phyloP scores from a whole-genome alignment of 768 basidiomycete species.

The Boletus rubescentipes region DNA sequence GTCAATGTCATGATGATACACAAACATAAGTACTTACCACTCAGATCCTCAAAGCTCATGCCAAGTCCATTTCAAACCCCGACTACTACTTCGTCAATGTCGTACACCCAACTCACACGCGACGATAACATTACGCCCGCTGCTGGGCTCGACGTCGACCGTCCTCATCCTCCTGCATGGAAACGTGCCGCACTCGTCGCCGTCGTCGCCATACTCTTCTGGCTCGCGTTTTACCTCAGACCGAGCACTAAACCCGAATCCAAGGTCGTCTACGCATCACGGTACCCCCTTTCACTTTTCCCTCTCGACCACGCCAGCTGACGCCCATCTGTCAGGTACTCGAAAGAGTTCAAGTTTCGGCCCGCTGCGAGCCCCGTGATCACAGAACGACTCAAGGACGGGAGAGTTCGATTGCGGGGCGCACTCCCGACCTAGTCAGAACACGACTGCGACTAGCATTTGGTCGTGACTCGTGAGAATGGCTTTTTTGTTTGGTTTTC shows the following conservation, averaged over 20 bases:
- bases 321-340: constrained; percentile 55
- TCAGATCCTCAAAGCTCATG: constrained; percentile 7
- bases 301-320: background rate
- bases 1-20: background rate
- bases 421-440: constrained; percentile 48
- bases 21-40: background rate
- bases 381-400: constrained; percentile 73
- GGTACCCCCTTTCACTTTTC: constrained; percentile 41
- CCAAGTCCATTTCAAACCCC: constrained; percentile 23
- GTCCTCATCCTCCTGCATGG: constrained; percentile 20
- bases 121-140: no score
- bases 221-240: constrained; percentile 40
- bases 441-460: background rate
- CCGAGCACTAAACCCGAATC: constrained; percentile 31
- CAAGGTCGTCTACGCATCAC: constrained; percentile 57
- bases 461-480: no score
- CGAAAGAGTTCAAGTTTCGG: constrained; percentile 75
- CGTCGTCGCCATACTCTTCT: constrained; percentile 42
- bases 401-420: constrained; percentile 66
- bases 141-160: constrained; percentile 8
- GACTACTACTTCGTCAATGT: constrained; percentile 13
- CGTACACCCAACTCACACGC: constrained; percentile 15
- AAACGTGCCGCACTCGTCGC: constrained; percentile 47
- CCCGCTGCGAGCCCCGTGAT: constrained; percentile 85
- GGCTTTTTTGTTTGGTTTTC: no score